phyloP scores from a whole-genome alignment of 352 stramenopile genomes.

The Phytophthora sansomeana region DNA sequence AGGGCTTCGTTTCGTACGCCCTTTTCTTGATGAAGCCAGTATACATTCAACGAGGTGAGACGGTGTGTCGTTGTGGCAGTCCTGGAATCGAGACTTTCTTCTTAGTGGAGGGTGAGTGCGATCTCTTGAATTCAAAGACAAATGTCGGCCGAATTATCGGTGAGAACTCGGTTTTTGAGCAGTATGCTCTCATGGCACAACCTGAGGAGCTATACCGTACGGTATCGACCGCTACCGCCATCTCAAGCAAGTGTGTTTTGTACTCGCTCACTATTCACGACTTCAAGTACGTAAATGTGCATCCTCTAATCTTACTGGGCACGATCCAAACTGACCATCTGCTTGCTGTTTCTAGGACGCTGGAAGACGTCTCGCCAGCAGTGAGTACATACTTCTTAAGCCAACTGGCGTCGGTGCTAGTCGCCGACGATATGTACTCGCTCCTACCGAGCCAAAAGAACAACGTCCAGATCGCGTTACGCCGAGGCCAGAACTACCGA shows the following conservation, averaged over 20 bases:
- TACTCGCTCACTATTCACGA: conserved; percentile 86
- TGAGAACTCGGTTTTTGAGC: conserved; percentile 82
- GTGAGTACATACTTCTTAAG: conserved; percentile 87
- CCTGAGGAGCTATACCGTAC: conserved; percentile 80
- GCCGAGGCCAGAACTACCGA: conserved; percentile 64
- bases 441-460: conserved; percentile 54
- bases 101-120: conserved; percentile 84
- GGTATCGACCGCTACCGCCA: conserved; percentile 72
- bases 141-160: conserved; percentile 65
- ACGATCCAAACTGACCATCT: background rate
- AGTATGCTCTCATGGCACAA: conserved; percentile 81
- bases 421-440: conserved; percentile 76
- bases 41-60: conserved; percentile 73
- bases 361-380: conserved; percentile 75
- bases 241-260: conserved; percentile 74
- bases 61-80: conserved; percentile 74
- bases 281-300: conserved; percentile 59
- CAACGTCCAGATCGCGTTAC: conserved; percentile 65
- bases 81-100: conserved; percentile 88
- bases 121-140: conserved; percentile 78
- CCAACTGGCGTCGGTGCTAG: conserved; percentile 73
- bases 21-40: conserved; percentile 85
- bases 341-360: conserved; percentile 31
- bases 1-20: conserved; percentile 89
- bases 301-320: background rate